phyloP scores from a whole-genome alignment of 306 rosid genomes.

The Vigna mungo region DNA sequence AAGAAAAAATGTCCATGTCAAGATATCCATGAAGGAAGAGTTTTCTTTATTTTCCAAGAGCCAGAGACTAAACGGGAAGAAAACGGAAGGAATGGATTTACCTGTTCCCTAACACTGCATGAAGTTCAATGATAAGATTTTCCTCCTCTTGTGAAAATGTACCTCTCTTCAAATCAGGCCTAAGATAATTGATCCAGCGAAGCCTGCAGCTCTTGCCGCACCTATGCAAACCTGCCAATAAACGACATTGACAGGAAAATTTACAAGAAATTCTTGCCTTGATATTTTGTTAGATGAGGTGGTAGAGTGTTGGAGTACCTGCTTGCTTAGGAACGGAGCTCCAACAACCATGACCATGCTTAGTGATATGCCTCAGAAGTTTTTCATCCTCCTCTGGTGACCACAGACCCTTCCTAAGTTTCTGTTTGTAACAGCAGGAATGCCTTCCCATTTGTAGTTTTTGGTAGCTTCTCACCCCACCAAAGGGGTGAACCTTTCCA shows the following conservation, averaged over 20 bases:
- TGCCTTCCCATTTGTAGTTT: constrained; percentile 62
- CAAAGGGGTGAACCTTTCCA: constrained; percentile 39
- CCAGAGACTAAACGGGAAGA: not conserved
- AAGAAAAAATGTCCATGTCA: constrained; percentile 32
- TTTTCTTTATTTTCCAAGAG: not conserved
- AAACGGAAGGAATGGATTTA: constrained; percentile 27
- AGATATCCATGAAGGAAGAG: not conserved
- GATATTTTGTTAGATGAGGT: not conserved
- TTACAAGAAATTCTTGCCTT: not conserved
- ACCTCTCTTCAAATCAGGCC: constrained; percentile 76
- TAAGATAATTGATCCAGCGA: constrained; percentile 69
- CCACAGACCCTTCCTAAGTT: constrained; percentile 71
- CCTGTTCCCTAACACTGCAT: constrained; percentile 68
- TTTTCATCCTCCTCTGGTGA: constrained; percentile 75
- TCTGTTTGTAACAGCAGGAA: constrained; percentile 71
- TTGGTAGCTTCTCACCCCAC: not conserved
- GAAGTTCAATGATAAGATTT: constrained; percentile 61
- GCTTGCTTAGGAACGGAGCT: constrained; percentile 77
- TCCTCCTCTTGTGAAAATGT: constrained; percentile 68
- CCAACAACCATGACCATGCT: constrained; percentile 71
- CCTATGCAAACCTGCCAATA: constrained; percentile 61
- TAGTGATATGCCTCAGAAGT: constrained; percentile 59
- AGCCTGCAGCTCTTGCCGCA: constrained; percentile 77
- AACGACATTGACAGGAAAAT: constrained; percentile 33
- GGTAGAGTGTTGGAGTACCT: constrained; percentile 42